These are phyloP conservation scores for Phyllosticta citriasiana DNA, from an alignment of 2,329 filamentous ascomycete genomes.

Conservation along the genomic window DNA sequence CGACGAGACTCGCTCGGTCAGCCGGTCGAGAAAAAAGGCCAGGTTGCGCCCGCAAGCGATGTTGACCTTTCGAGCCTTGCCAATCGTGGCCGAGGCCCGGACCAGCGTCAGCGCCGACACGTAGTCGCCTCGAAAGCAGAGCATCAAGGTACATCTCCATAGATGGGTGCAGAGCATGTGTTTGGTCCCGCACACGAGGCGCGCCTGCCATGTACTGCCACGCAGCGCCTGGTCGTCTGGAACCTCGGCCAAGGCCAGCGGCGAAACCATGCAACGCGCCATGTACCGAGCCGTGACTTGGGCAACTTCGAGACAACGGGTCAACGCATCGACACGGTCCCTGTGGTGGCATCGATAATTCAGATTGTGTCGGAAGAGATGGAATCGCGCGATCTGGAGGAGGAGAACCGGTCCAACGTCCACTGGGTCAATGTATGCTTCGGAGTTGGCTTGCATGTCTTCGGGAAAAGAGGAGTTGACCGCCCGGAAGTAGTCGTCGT, in stretches of 20 bases:
- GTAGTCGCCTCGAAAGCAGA: conserved; percentile 65
- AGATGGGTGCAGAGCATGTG: conserved; percentile 72
- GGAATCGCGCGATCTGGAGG: conserved; percentile 71
- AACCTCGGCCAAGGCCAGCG: conserved; percentile 17
- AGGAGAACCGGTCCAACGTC: conserved; percentile 66
- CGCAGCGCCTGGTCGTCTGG: conserved; percentile 10
- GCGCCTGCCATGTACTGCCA: conserved; percentile 39
- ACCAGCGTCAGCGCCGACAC: conserved; percentile 64
- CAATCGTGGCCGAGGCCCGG: conserved; percentile 60
- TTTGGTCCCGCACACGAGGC: conserved; percentile 58
- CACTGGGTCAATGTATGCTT: conserved; percentile 60
- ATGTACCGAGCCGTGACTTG: conserved; percentile 72
- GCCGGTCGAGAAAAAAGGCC: conserved; percentile 63
- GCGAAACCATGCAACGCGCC: conserved; percentile 49
- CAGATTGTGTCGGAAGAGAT: conserved; percentile 83
- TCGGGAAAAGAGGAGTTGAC: conserved; percentile 69
- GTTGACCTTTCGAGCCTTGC: conserved; percentile 61
- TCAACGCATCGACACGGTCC: conserved; percentile 60
- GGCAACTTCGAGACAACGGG: conserved; percentile 64
- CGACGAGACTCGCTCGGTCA: conserved; percentile 48
- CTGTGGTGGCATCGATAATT: conserved; percentile 57
- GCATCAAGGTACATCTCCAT: conserved; percentile 75
- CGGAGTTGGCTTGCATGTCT: conserved; percentile 58
- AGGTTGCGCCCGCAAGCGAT: conserved; percentile 71
- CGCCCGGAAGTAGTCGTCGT: conserved; percentile 69